Base-by-base conservation (phyloP, 768 basidiomycete genomes). In the Leucocoprinus birnbaumii region DNA sequence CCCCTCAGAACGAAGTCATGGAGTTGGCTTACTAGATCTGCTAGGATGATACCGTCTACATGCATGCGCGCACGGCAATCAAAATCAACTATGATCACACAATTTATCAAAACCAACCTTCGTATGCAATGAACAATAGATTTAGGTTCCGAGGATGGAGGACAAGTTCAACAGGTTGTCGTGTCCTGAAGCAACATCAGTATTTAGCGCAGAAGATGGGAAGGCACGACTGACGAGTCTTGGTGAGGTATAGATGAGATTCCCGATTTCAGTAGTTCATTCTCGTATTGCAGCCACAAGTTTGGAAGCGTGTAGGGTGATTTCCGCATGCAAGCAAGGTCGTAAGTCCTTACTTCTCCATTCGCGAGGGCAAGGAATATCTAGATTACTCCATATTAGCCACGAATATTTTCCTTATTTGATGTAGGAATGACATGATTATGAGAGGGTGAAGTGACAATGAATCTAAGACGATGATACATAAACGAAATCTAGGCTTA, bases 111-210 rank as follows among this genome's bases (percentile, higher is more conserved):
- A n/a, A 59, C 75, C 31, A 58, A 86, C 88, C 86, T 73, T 81
- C 79, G 66, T 88, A 91, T n/a, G 81, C 87, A 18, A 92, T 74
- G 59, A 93, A 85, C 16, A 91, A 62, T 21, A 83, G 72, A 61
- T 89, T 86, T 43, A 92, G 64, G 61, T 91, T 80, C 57, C 90
- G 76, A 25, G 90, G 90, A 66, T 91, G 88, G 25, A 80, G 66
- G 5, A 85, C 73, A 5, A 82, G 64, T 52, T 91, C 89, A 6
- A 90, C 70, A 18, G 81, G 78, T 56, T 80, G 73, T 14, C 71
- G 69, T 31, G 80, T 84, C 47, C 27, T 51, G 27, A 18, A 56
- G 54, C 10, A 61, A 65, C 41, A 45, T 52, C 31, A 44, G 50
- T 51, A 6, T 53, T 10, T 11, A 13, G 8, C 9, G 38, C 37